Evolutionary conservation across 2,329 filamentous ascomycete genomes (phyloP), one percentile per base, ranked within the genome.

Genomic region (Cladophialophora psammophila): DNA sequence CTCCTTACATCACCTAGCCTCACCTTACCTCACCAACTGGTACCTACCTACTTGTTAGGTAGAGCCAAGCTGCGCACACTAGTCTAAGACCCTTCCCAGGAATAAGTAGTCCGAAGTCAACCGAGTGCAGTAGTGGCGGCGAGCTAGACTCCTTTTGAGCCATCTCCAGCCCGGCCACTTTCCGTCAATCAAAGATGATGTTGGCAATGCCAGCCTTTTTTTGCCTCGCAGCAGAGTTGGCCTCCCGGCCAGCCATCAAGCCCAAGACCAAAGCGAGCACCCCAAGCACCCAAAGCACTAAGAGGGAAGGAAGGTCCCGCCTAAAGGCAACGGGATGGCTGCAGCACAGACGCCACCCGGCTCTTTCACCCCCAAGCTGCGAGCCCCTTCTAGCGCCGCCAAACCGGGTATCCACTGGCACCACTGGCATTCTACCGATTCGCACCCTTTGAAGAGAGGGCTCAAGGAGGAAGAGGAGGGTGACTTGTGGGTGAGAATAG

Each of bases 321-420:
- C 50, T 63, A 36, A 26, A 36, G 53, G 32, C 56, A 50, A 62
- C 58, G 58, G 66, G 63, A 54, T 68, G 66, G 66, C 66, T 63
- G 66, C 66, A 65, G 36, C 48, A 48, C 45, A 50, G 56, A 50
- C 63, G 63, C 66, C 62, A 65, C 66, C 58, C 53, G 57, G 45
- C 55, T 64, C 61, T 59, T 59, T 53, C 42, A 32, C 57, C 18
- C 40, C 45, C 38, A 52, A 34, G 50, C 50, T 36, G 6, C 57
- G 50, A 60, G 18, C 38, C 57, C 20, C 31, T 26, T 38, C 56
- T 45, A 54, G 36, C 32, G 42, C 45, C 18, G 45, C 18, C 20
- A 8, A 50, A 50, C 45, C 45, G 45, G 45, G 26, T 50, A 50
- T 50, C 45, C 45, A 50, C 45, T 26, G 18, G 45, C 20, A 50